These are phyloP conservation scores for Mortierella sp. DNA, from an alignment of 371 early-diverging fungal genomes.

Conservation along the genomic window DNA sequence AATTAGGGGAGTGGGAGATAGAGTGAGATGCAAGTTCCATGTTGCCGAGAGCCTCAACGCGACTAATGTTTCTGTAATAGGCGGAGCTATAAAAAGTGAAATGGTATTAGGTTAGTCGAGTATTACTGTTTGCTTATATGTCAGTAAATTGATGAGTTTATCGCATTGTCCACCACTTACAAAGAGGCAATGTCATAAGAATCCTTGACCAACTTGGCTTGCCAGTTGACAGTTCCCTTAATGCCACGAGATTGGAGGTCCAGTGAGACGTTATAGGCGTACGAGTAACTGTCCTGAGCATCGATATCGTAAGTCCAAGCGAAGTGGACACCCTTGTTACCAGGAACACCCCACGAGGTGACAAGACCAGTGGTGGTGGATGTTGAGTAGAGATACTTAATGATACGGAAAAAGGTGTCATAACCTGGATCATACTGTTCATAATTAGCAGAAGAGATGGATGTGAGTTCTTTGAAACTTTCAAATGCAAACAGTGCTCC, in stretches of 20 bases:
- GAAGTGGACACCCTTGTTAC: constrained; percentile 39
- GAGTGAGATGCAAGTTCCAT: constrained; percentile 44
- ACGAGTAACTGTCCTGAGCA: constrained; percentile 34
- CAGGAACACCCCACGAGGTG: constrained; percentile 34
- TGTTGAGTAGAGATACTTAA: constrained; percentile 21
- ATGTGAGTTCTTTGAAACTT: no score
- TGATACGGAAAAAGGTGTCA: constrained; percentile 34
- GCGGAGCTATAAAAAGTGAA: constrained; percentile 3
- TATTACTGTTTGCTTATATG: no score
- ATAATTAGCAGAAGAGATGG: neutral
- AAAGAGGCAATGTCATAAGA: constrained; percentile 32
- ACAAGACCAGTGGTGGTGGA: constrained; percentile 26
- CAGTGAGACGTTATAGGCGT: constrained; percentile 4
- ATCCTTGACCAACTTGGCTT: constrained; percentile 32
- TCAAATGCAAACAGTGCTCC: neutral
- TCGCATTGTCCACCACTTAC: neutral
- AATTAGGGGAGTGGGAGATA: constrained; percentile 32
- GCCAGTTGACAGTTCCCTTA: constrained; percentile 10
- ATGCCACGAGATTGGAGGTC: constrained; percentile 2
- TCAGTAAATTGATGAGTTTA: no score
- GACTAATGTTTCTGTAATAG: constrained; percentile 33
- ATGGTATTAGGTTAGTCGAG: no score
- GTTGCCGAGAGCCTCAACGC: constrained; percentile 35
- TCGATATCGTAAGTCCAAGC: constrained; percentile 41
- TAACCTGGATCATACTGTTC: constrained; percentile 35